phyloP scores from a whole-genome alignment of 2,329 filamentous ascomycete genomes.

The Fusarium keratoplasticum region DNA sequence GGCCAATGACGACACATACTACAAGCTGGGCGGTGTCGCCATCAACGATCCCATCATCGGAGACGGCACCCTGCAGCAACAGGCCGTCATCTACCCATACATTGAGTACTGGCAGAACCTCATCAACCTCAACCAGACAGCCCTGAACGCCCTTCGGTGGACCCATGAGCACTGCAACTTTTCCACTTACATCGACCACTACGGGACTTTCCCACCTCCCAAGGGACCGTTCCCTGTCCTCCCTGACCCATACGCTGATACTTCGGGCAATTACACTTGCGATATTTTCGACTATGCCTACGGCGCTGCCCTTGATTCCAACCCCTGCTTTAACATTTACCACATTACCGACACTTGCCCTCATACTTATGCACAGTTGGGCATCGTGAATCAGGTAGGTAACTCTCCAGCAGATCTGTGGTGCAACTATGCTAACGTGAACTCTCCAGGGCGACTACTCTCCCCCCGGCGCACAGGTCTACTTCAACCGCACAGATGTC shows the following conservation, averaged over 20 bases:
- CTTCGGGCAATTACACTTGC: constrained; percentile 60
- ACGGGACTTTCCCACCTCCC: constrained; percentile 76
- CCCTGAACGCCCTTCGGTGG: constrained; percentile 62
- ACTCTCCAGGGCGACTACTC: constrained; percentile 63
- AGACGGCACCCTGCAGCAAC: constrained; percentile 56
- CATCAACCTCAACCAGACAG: constrained; percentile 73
- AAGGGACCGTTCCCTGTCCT: constrained; percentile 65
- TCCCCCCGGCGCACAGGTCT: constrained; percentile 70
- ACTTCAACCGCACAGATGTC: constrained; percentile 79
- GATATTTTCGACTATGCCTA: constrained; percentile 68
- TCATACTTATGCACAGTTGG: constrained; percentile 74
- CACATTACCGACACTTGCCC: constrained; percentile 80
- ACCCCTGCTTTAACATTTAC: constrained; percentile 86
- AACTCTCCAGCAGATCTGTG: fast-evolving
- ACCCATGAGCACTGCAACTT: constrained; percentile 71
- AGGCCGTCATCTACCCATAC: constrained; percentile 66
- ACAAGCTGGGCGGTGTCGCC: constrained; percentile 74
- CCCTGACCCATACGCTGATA: constrained; percentile 43
- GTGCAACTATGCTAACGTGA: neutral
- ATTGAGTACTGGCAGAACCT: constrained; percentile 70
- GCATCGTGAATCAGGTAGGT: constrained; percentile 69
- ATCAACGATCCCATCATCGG: constrained; percentile 79
- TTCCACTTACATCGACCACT: constrained; percentile 67
- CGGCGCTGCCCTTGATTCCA: constrained; percentile 65
- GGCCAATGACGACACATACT: constrained; percentile 72